Evolutionary conservation across 345 rosid genomes (phyloP), one percentile per base, ranked within the genome.

Genomic region (Syzygium grande): DNA sequence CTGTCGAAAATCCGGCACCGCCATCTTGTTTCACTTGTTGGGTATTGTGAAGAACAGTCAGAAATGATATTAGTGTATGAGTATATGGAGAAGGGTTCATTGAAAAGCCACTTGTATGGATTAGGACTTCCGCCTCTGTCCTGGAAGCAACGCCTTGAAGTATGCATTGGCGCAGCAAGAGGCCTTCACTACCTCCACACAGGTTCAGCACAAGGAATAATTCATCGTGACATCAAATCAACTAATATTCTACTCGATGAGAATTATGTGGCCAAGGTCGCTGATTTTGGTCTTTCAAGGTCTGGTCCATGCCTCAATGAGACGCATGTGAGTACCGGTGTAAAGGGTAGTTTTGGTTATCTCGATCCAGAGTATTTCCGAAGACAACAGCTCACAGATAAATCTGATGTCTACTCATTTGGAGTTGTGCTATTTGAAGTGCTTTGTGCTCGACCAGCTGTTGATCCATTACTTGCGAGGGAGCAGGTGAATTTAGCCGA

Each of bases 111-210:
- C 89, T 91, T 98, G 78, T 96, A 98, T 54, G 96, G 99, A 84
- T 92, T 96, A 1, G 90, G 88, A 43, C 88, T 92, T 59, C 93
- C 92, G 11, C 95, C 96, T 78, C 85, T 98, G 86, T 90, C 99
- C 13, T 98, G 99, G 99, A 98, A 98, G 91, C 98, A 94, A 80
- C 93, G 99, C 89, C 98, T 97, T 56, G 96, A 95, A 79, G 93
- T 97, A 51, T 96, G 99, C 89, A 95, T 97, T 85, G 98, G 97
- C 61, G 96, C 99, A 16, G 99, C 98, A 1, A 94, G 99, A 90
- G 99, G 99, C 29, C 93, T 97, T 84, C 98, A 97, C 91, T 96
- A 97, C 90, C 98, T 97, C 63, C 99, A 97, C 87, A 97, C 99
- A 0, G 99, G 99, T 86, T 97, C 99, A 85, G 93, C 96, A 1